Conservation (phyloP, 768 basidiomycete species). For the Boletus tomentosulus region DNA sequence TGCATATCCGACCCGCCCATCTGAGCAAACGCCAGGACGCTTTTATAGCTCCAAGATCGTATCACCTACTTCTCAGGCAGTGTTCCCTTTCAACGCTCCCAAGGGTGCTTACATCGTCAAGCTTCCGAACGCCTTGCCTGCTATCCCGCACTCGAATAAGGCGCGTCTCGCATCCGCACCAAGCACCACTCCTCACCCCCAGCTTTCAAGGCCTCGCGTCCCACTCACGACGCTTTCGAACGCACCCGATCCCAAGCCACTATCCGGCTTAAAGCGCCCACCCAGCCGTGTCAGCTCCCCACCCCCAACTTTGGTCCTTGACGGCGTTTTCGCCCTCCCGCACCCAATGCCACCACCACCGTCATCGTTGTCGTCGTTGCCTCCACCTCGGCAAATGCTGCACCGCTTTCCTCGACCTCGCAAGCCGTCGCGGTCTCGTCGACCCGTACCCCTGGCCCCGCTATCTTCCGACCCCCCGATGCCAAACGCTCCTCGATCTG, state of each 20-base stretch:
- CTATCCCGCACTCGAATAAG: neutral
- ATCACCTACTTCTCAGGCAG: conserved; percentile 5
- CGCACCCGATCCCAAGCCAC: neutral
- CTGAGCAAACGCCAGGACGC: neutral
- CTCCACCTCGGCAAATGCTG: too few species aligned
- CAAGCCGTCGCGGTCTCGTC: neutral
- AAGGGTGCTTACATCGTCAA: conserved; percentile 12
- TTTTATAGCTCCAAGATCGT: neutral
- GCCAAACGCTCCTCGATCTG: neutral
- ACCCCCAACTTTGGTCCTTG: conserved; percentile 17
- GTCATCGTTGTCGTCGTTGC: neutral
- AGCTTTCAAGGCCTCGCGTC: neutral
- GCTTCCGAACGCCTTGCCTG: conserved; percentile 5
- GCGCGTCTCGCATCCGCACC: neutral
- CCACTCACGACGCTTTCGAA: neutral
- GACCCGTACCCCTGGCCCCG: too few species aligned
- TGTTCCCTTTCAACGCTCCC: conserved; percentile 3
- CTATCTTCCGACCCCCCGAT: too few species aligned
- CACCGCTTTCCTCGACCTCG: neutral
- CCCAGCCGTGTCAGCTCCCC: conserved; percentile 3
- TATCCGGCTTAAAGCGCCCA: neutral
- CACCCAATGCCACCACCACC: too few species aligned
- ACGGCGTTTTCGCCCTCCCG: conserved; percentile 21
- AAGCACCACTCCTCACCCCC: neutral
- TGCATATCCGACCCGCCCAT: neutral